Conservation (phyloP, 148 eudicot species). For the Tetragonia tetragonoides region DNA sequence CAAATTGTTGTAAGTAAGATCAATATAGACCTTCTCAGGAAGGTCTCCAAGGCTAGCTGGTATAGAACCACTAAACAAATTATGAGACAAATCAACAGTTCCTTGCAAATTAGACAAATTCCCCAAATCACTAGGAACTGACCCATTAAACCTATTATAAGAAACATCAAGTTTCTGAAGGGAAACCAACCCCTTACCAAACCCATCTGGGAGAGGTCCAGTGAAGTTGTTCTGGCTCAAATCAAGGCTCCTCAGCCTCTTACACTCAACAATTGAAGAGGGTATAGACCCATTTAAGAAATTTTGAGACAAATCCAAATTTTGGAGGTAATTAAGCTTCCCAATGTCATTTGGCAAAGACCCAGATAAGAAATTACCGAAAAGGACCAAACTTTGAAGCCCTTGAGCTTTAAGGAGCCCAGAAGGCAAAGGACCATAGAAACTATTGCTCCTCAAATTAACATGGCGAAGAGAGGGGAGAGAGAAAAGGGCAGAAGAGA, state of each 20-base stretch:
- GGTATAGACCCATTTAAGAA: constrained; percentile 83
- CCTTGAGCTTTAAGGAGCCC: constrained; percentile 65
- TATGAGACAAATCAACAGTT: constrained; percentile 86
- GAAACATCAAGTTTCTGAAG: constrained; percentile 76
- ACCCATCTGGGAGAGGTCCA: constrained; percentile 68
- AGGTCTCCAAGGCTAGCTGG: constrained; percentile 89
- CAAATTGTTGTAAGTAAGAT: constrained; percentile 75
- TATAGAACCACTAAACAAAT: constrained; percentile 76
- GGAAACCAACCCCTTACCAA: constrained; percentile 59
- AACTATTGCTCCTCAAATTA: constrained; percentile 69
- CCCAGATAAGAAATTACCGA: constrained; percentile 82
- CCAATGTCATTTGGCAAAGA: constrained; percentile 65
- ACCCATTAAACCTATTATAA: constrained; percentile 57
- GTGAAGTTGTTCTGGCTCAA: constrained; percentile 64
- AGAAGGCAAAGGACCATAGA: constrained; percentile 61
- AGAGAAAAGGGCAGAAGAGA: constrained; percentile 61
- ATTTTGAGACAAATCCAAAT: constrained; percentile 75
- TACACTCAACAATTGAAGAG: constrained; percentile 55
- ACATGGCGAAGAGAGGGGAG: constrained; percentile 71
- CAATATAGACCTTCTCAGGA: constrained; percentile 95
- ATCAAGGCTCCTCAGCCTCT: constrained; percentile 61
- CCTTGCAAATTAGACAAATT: constrained; percentile 79
- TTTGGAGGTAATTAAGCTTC: constrained; percentile 63
- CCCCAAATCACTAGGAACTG: constrained; percentile 80
- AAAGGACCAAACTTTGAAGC: constrained; percentile 83